Evolutionary conservation across 495 filamentous ascomycete species (phyloP), one percentile per base, ranked within the genome.

Genomic region (Chaetomium cochliodes): DNA sequence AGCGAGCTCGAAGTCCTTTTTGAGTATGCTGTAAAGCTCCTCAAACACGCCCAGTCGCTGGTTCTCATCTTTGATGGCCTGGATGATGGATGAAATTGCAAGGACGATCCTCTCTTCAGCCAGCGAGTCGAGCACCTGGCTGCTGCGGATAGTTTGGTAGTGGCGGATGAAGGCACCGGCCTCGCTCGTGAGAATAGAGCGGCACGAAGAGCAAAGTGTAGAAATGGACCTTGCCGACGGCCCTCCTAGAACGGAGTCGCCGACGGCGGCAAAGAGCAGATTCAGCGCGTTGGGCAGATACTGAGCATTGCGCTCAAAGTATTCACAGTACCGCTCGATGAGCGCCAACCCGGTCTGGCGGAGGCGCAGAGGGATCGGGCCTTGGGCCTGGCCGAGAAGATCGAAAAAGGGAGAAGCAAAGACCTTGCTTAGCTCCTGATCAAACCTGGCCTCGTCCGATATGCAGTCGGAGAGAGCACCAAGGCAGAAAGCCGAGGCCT

Each of bases 51-150:
- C 77, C 3, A 85, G 74, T 71, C 90, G 90, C 46, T 84, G 75
- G 46, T 82, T 77, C 58, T 94, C 87, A 0, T 82, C 77, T 8
- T 83, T 79, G 30, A 94, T 75, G 41, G 89, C 91, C 69, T 97
- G 92, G 42, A 96, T 86, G 60, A 98, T 90, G 16, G 88, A 86
- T 9, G 92, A 86, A 60, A 97, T 93, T 9, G 88, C 92, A 63
- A 90, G 90, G 15, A 96, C 75, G 3, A 98, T 85, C 51, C 84
- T 85, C 67, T 94, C 90, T 78, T 96, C 93, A 0, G 88, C 89
- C 28, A 85, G 77, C 16, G 82, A 81, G 30, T 92, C 90, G 9
- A 89, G 81, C 26, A 81, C 80, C 57, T 83, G 85, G 33, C 74
- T 75, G 42, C 82, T 78, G 66, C 93, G 89, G 20, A 80, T 70